Evolutionary conservation across 371 early-diverging fungal genomes (phyloP).

Genomic region (Saksenaea oblongispora): DNA sequence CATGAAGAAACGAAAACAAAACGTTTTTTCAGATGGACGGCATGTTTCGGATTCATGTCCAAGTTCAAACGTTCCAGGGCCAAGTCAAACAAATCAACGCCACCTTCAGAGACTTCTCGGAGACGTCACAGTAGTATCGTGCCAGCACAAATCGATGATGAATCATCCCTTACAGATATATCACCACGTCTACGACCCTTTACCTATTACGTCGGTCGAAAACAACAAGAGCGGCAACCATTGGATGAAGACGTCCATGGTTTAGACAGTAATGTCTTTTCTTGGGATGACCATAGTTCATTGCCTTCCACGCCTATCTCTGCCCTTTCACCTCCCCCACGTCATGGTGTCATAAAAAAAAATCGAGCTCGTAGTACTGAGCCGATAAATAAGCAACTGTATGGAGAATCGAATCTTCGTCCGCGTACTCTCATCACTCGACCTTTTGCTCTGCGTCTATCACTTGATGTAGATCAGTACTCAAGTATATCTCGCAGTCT

Average conservation of each 20-base stretch:
- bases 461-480: slow-evolving; percentile 36
- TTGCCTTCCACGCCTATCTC: slow-evolving; percentile 13
- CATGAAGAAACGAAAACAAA: slow-evolving; percentile 6
- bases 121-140: slow-evolving; percentile 8
- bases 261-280: slow-evolving; percentile 7
- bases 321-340: slow-evolving; percentile 27
- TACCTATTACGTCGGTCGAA: slow-evolving; percentile 5
- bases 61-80: slow-evolving; percentile 13
- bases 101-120: not conserved
- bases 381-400: slow-evolving; percentile 4
- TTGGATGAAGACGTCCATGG: not conserved
- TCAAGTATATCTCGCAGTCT: not conserved
- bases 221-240: not conserved
- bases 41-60: slow-evolving; percentile 21
- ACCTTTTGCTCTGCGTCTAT: slow-evolving; percentile 30
- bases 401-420: slow-evolving; percentile 2
- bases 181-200: slow-evolving; percentile 9
- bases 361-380: slow-evolving; percentile 10
- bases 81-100: slow-evolving; percentile 4
- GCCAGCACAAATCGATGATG: not conserved
- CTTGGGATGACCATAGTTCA: slow-evolving; percentile 9
- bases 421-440: slow-evolving; percentile 8
- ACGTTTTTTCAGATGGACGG: slow-evolving; percentile 19
- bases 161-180: not conserved
- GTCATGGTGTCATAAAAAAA: slow-evolving; percentile 15